Percentiles rank a stretch among this genome's conserved stretches.
Conservation (phyloP, 805 yeast genomes). For the Yamadazyma ubonensis region DNA sequence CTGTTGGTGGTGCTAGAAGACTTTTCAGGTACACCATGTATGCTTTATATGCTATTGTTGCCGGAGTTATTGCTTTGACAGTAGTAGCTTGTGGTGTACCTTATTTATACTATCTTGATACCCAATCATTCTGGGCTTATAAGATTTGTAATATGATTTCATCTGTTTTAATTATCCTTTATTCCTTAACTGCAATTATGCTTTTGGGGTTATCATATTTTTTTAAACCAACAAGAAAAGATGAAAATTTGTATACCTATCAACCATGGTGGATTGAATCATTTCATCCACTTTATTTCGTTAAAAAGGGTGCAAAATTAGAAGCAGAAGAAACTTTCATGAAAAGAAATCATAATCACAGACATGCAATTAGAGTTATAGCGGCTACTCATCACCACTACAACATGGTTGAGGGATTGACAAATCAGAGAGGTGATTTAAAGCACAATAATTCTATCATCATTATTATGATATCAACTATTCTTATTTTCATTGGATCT, state of each 20-base stretch:
- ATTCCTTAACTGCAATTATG: conserved; percentile 52
- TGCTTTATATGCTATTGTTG: conserved; percentile 50
- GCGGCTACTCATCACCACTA: conserved; percentile 52
- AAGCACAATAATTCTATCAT: conserved; percentile 52
- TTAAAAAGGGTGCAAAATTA: conserved; percentile 48
- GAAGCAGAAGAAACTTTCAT: conserved; percentile 49
- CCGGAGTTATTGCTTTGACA: conserved; percentile 64
- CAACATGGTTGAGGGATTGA: conserved; percentile 31
- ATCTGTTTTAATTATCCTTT: conserved; percentile 34
- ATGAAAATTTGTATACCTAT: conserved; percentile 53
- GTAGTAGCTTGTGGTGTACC: conserved; percentile 63
- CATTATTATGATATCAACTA: conserved; percentile 45
- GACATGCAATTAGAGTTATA: conserved; percentile 57
- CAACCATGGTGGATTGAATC: conserved; percentile 81
- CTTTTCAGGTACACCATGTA: conserved; percentile 53
- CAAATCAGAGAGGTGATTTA: conserved; percentile 41
- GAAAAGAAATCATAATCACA: conserved; percentile 46
- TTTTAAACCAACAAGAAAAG: conserved; percentile 52
- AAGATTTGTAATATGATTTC: conserved; percentile 52
- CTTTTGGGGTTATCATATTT: conserved; percentile 53
- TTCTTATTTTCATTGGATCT: conserved; percentile 51
- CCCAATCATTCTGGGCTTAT: conserved; percentile 47
- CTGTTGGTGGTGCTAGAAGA: conserved; percentile 58
- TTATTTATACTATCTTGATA: conserved; percentile 52
- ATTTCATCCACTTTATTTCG: conserved; percentile 58